These are phyloP conservation scores for Neurospora tetrasperma DNA, from an alignment of 495 filamentous ascomycete genomes.

Conservation along the genomic window DNA sequence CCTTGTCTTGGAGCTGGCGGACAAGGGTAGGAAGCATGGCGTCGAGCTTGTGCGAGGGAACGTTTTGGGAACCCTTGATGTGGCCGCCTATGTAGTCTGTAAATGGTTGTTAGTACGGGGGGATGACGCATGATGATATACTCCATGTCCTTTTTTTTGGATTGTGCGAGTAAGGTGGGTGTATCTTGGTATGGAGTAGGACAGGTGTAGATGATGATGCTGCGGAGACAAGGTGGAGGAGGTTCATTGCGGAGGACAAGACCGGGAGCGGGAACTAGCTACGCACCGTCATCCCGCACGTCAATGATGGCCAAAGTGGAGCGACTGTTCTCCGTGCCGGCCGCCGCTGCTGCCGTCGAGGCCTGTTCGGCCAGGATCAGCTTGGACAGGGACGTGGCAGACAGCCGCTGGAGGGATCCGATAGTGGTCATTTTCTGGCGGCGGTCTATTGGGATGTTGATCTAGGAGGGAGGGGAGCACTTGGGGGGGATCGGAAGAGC, in stretches of 20 bases:
- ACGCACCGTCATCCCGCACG: slow-evolving; percentile 70
- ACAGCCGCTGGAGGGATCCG: slow-evolving; percentile 53
- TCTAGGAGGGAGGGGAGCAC: neutral
- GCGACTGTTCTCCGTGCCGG: slow-evolving; percentile 1
- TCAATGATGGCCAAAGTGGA: slow-evolving; percentile 63
- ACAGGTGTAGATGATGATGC: neutral
- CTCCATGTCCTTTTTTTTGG: neutral
- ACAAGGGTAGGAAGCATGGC: slow-evolving; percentile 70
- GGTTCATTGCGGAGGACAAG: neutral
- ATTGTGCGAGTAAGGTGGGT: neutral
- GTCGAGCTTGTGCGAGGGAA: slow-evolving; percentile 64
- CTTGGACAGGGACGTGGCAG: slow-evolving; percentile 49
- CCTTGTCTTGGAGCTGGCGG: slow-evolving; percentile 63
- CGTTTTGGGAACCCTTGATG: slow-evolving; percentile 65
- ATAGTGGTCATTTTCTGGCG: slow-evolving; percentile 33
- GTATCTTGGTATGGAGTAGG: neutral
- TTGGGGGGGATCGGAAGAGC: neutral
- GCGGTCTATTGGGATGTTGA: slow-evolving; percentile 35
- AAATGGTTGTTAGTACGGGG: neutral
- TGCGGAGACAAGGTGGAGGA: neutral
- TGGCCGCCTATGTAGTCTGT: slow-evolving; percentile 89
- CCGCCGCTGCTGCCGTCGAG: neutral
- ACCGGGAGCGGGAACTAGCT: neutral
- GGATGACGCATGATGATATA: neutral
- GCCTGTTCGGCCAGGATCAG: slow-evolving; percentile 30